Evolutionary conservation across 257 asterid species (phyloP), one percentile per base, ranked within the genome.

Genomic region (Solanum dulcamara): DNA sequence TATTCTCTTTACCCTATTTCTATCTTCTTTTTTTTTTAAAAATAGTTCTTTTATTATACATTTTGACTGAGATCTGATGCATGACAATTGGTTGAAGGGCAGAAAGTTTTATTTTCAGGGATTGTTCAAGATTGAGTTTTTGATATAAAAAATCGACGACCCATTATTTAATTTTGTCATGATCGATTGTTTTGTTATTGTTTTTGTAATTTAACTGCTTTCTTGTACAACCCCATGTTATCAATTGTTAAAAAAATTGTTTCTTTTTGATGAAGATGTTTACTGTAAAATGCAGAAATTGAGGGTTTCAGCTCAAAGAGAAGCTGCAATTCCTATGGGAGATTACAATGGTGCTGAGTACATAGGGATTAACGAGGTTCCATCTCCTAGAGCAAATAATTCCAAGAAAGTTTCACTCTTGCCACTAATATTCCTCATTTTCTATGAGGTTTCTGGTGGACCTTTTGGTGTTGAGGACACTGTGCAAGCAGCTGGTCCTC

Each of bases 371-470:
- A 62, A 70, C 50, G 86, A 90, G 46, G 83, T 77, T 32, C 55
- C 85, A 5, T 51, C 88, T 33, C 86, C 88, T 42, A 83, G 83
- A 60, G 83, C 20, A 70, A 55, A 81, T 59, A 88, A 82, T 30
- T 24, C 42, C 8, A 80, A 83, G 86, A 90, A 86, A 86, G 79
- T 90, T 42, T 86, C 90, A 2, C 42, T 90, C 15, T 79, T 89
- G 87, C 92, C 92, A 32, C 86, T 90, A 70, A 81, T 90, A 86
- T 88, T 89, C 60, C 86, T 90, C 50, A 90, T 90, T 62, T 90
- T 90, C 84, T 90, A 90, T 71, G 92, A 89, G 85, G 92, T 90
- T 12, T 90, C 92, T 20, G 92, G 92, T 26, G 92, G 92, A 0
- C 91, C 92, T 10, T 90, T 90, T 74, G 92, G 92, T 13, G 82